These are phyloP conservation scores for Globisporangium emineosum DNA, from an alignment of 352 stramenopile genomes.

Conservation along the genomic window DNA sequence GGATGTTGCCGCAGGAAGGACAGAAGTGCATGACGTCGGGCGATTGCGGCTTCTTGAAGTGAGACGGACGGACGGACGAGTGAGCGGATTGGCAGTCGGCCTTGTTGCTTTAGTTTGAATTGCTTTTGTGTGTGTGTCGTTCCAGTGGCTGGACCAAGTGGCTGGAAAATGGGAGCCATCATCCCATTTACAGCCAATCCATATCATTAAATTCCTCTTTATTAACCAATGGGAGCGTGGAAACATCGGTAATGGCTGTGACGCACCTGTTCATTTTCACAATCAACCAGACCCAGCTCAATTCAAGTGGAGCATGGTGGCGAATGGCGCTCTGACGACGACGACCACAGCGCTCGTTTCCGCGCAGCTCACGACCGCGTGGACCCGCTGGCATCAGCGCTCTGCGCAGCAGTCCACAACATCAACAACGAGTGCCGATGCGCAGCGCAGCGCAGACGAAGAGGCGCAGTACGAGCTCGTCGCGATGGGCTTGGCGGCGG, in stretches of 20 bases:
- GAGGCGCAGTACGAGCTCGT: slow-evolving; percentile 60
- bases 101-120: not conserved
- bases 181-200: slow-evolving; percentile 8
- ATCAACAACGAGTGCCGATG: not conserved
- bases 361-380: slow-evolving; percentile 16
- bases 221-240: not conserved
- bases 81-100: not conserved
- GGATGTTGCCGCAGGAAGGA: slow-evolving; percentile 86
- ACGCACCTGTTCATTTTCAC: not conserved
- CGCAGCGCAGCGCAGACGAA: slow-evolving; percentile 18
- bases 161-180: not conserved
- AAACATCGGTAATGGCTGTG: not conserved
- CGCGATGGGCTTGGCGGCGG: slow-evolving; percentile 29
- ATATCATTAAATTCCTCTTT: not conserved
- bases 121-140: not conserved
- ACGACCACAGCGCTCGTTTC: slow-evolving; percentile 2
- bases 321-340: not conserved
- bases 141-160: slow-evolving; percentile 12
- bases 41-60: not conserved
- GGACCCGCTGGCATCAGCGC: slow-evolving; percentile 16
- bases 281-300: no score
- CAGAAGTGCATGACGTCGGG: slow-evolving; percentile 83
- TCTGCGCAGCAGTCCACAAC: not conserved
- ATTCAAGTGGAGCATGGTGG: not conserved
- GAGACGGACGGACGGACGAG: not conserved